Base-by-base conservation (phyloP, 768 basidiomycete species). In the Boletus sp. region DNA sequence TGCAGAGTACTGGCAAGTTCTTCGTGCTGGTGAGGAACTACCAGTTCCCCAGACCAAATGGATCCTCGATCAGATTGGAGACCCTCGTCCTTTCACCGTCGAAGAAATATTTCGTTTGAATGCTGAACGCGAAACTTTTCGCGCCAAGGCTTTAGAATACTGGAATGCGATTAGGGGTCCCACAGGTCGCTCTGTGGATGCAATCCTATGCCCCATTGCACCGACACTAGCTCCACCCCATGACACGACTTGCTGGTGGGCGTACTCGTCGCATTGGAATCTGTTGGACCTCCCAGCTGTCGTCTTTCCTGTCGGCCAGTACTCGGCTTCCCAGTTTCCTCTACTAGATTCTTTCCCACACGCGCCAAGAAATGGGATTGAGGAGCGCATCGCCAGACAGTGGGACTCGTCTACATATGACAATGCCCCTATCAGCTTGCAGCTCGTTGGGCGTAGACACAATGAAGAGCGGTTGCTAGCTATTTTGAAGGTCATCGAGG, bases 241-340 rank as follows among this genome's bases (percentile, higher is more conserved):
- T 52, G 76, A 77, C 57, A 75, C 73, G 5, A 77, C 76, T 12
- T 69, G 74, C n/a, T 81, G 77, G 75, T 79, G 79, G 78, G 72
- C 74, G 7, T 82, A 81, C 62, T 77, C 76, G 7, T 77, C 78
- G 2, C 77, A 83, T 60, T 82, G 81, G 80, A 83, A 83, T 62
- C 60, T 83, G 52, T 60, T 77, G 58, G 81, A 83, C 65, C 78
- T 77, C 52, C 75, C 81, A 10, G 75, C 74, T 18, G 76, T 74
- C 18, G 78, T 75, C 4, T 80, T 83, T 67, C 81, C 81, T 29
- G 76, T 75, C 37, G 78, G 76, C 17, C 71, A 72, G 57, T 66
- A 71, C 61, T 64, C 51, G 39, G 68, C 75, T 40, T 64, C 63
- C 50, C 62, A 67, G 48, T 48, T 37, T 41, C 33, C 61, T n/a